Evolutionary conservation across 768 basidiomycete species (phyloP).

Genomic region (Artomyces pyxidatus): DNA sequence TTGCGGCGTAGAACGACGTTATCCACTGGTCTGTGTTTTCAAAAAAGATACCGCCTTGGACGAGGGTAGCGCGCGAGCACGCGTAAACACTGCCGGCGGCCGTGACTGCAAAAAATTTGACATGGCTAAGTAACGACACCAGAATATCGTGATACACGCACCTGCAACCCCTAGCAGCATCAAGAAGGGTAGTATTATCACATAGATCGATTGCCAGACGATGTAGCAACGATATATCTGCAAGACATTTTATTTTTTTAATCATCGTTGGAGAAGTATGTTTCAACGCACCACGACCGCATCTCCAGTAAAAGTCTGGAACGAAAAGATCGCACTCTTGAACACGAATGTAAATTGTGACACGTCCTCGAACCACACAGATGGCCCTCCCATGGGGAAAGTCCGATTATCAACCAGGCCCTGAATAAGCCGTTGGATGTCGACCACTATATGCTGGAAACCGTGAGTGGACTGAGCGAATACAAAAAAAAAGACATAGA

Average conservation of each 20-base stretch:
- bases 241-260: neutral
- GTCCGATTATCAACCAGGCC: slow-evolving; percentile 21
- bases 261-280: neutral
- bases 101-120: slow-evolving; percentile 6
- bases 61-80: slow-evolving; percentile 9
- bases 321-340: slow-evolving; percentile 19
- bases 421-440: slow-evolving; percentile 2
- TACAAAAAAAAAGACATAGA: too few relatives aligned
- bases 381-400: slow-evolving; percentile 15
- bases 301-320: slow-evolving; percentile 25
- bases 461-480: neutral
- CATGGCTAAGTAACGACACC: neutral
- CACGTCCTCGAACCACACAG: slow-evolving; percentile 20
- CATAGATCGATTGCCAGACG: slow-evolving; percentile 19
- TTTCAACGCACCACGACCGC: slow-evolving; percentile 20
- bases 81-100: slow-evolving; percentile 15
- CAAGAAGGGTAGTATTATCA: slow-evolving; percentile 16
- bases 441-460: neutral
- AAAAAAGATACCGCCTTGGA: slow-evolving; percentile 13
- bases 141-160: slow-evolving; percentile 8
- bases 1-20: slow-evolving; percentile 17
- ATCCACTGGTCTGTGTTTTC: slow-evolving; percentile 17
- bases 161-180: slow-evolving; percentile 10
- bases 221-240: slow-evolving; percentile 23
- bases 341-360: slow-evolving; percentile 23